Percentiles rank a stretch among this genome's conserved stretches.
Evolutionary conservation across 208 protist species (phyloP).

Genomic region (Angomonas ambiguus): DNA sequence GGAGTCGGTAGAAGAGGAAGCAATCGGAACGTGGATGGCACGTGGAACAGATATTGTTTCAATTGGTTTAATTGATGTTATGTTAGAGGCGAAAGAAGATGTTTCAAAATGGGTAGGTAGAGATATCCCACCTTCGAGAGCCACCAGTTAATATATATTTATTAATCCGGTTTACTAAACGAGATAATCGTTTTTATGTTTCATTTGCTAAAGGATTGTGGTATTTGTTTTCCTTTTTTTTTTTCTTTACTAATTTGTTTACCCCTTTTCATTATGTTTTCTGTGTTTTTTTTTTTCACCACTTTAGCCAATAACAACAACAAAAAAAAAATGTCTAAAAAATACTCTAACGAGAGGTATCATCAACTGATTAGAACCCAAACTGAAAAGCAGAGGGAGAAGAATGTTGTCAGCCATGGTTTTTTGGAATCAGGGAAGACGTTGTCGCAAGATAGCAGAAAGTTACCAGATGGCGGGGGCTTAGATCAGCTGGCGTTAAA

Average conservation of each 20-base stretch:
- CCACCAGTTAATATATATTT: background rate
- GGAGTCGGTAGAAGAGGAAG: constrained; percentile 36
- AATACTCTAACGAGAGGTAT: background rate
- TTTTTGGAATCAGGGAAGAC: background rate
- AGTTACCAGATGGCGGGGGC: background rate
- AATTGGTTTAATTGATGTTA: constrained; percentile 59
- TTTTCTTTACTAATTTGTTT: background rate
- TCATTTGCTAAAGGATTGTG: background rate
- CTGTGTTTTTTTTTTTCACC: constrained; percentile 3
- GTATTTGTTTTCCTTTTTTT: constrained; percentile 10
- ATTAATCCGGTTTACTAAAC: background rate
- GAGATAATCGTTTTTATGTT: background rate
- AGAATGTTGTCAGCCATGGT: background rate
- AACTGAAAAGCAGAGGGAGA: background rate
- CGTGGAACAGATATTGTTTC: constrained; percentile 69
- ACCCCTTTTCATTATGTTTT: background rate
- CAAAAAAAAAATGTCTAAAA: background rate
- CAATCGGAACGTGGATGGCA: constrained; percentile 65
- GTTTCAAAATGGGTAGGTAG: constrained; percentile 33
- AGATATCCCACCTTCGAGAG: constrained; percentile 45
- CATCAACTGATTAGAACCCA: background rate
- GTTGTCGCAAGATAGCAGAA: background rate
- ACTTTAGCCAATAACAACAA: background rate
- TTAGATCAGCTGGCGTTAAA: background rate
- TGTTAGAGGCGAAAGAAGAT: constrained; percentile 67